A percentile compares a stretch with the other conserved stretches of the same genome.
phyloP scores from a whole-genome alignment of 176 grass and related monocot genomes.

The Canna indica region DNA sequence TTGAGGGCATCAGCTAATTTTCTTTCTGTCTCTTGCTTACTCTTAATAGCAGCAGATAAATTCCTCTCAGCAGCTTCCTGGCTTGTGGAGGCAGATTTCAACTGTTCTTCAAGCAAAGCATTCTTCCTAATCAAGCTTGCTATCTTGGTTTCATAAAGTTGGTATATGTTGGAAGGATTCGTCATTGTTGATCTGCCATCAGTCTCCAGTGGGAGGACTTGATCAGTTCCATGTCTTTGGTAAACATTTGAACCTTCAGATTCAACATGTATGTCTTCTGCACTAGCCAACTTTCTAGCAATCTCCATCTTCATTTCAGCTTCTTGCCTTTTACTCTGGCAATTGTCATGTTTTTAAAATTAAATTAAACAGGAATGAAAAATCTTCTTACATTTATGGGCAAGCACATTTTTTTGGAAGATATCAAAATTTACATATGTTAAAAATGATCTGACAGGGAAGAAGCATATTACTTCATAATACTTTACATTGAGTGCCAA shows the following conservation, averaged over 20 bases:
- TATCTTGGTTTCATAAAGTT: conserved; percentile 53
- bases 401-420: background rate
- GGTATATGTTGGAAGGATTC: conserved; percentile 47
- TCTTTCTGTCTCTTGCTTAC: conserved; percentile 58
- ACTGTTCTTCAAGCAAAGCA: conserved; percentile 43
- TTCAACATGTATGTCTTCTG: conserved; percentile 9
- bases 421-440: background rate
- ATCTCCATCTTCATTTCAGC: conserved; percentile 20
- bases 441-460: background rate
- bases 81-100: conserved; percentile 33
- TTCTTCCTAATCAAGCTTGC: conserved; percentile 47
- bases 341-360: background rate
- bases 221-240: background rate
- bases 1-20: conserved; percentile 53
- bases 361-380: background rate
- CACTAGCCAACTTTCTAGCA: conserved; percentile 23
- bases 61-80: conserved; percentile 59
- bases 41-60: conserved; percentile 49
- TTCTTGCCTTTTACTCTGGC: conserved; percentile 21
- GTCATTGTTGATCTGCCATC: conserved; percentile 38
- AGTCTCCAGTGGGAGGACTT: conserved; percentile 20
- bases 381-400: conserved; percentile 4
- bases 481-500: background rate
- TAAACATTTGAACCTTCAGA: conserved; percentile 10
- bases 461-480: too few relatives aligned